phyloP scores from a whole-genome alignment of 2,329 filamentous ascomycete species.

The Furcasterigmium furcatum region DNA sequence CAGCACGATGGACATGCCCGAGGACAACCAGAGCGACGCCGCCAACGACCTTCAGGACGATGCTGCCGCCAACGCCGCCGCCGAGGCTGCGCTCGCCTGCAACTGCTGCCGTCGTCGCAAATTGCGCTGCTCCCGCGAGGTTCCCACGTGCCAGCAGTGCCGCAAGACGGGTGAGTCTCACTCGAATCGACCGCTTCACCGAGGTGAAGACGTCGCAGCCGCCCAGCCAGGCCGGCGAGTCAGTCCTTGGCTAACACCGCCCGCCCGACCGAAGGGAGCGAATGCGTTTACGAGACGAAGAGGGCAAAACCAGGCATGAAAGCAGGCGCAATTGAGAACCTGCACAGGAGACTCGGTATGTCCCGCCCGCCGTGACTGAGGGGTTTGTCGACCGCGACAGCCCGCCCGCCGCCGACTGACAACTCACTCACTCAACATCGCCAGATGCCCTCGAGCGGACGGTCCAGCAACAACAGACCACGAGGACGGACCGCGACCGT shows the following conservation, averaged over 20 bases:
- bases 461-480: constrained; percentile 2
- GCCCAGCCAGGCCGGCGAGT: too few relatives aligned
- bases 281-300: constrained; percentile 26
- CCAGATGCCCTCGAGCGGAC: constrained; percentile 14
- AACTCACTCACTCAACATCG: constrained; percentile 1
- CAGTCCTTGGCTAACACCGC: neutral
- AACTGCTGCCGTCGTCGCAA: constrained; percentile 9
- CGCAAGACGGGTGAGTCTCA: constrained; percentile 8
- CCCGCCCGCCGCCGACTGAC: neutral
- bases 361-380: neutral
- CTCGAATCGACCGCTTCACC: neutral
- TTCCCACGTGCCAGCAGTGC: constrained; percentile 8
- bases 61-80: neutral
- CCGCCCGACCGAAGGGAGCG: constrained; percentile 4
- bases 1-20: neutral
- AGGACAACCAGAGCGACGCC: neutral
- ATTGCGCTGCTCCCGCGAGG: constrained; percentile 6
- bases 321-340: constrained; percentile 28
- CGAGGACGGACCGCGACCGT: neutral
- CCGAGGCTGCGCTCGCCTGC: constrained; percentile 6
- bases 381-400: neutral
- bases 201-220: too few relatives aligned
- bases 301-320: constrained; percentile 32
- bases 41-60: neutral
- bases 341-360: constrained; percentile 27